Evolutionary conservation across 2,329 filamentous ascomycete genomes (phyloP).

Genomic region (Taxawa tesnikishii): DNA sequence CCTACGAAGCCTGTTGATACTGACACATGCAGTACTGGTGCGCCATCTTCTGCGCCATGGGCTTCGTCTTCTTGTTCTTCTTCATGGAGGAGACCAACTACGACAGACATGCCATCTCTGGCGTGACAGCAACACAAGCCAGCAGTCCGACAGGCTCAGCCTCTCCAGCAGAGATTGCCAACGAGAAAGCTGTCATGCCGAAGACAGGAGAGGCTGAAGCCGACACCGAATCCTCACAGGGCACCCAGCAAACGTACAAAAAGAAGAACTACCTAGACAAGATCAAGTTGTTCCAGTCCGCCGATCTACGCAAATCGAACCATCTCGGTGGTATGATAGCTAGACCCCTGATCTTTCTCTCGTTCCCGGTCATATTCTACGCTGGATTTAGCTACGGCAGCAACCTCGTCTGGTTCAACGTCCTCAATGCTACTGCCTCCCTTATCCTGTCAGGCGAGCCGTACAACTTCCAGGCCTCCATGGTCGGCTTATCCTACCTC

Average conservation of each 20-base stretch:
- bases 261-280: slow-evolving; percentile 21
- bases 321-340: slow-evolving; percentile 15
- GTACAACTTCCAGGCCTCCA: slow-evolving; percentile 25
- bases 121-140: neutral
- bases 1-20: neutral
- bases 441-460: slow-evolving; percentile 24
- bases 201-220: neutral
- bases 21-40: slow-evolving; percentile 28
- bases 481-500: slow-evolving; percentile 26
- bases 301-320: slow-evolving; percentile 19
- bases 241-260: slow-evolving; percentile 8
- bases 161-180: neutral
- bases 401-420: slow-evolving; percentile 30
- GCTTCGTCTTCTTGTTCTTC: slow-evolving; percentile 42
- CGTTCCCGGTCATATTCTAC: slow-evolving; percentile 26
- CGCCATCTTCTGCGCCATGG: slow-evolving; percentile 39
- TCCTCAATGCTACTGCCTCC: slow-evolving; percentile 29
- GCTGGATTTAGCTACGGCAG: slow-evolving; percentile 27
- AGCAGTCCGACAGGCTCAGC: neutral
- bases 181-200: slow-evolving; percentile 1
- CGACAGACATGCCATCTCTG: neutral
- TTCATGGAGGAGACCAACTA: slow-evolving; percentile 51
- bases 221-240: neutral
- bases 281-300: slow-evolving; percentile 17
- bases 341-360: slow-evolving; percentile 15